Base-by-base conservation (phyloP, 768 basidiomycete genomes). In the Tylopilus felleus region DNA sequence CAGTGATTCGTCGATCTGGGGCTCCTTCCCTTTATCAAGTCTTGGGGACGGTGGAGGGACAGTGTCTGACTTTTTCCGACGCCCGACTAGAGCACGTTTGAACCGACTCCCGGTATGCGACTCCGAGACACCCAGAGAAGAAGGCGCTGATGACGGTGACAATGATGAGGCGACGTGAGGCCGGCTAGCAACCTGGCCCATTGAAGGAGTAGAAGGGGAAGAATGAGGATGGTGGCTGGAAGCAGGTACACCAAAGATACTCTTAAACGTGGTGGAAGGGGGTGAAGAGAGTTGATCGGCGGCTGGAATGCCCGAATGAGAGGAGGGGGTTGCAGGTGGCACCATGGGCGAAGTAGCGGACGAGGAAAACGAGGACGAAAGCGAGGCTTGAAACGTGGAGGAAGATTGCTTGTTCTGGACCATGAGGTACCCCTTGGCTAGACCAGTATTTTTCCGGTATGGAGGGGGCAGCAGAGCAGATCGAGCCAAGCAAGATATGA, bases 331-430 rank as follows among this genome's bases (percentile, higher is more conserved):
- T 61, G 69, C 68, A 59, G 66, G 73, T 59, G 71, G 66, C 66
- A 71, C 66, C 71, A 74, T 74, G 62, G 74, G 71, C 52, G 74
- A 68, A 56, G 66, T 71, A 60, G 70, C 66, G 55, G 77, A 72
- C 63, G 78, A 73, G 59, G 74, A 65, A 65, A 78, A 74, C 58
- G 79, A 76, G 67, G 77, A 74, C 29, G 74, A 70, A 55, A 71
- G 69, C 42, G 76, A 75, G 65, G 71, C 70, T 49, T 67, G 63
- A 54, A 78, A 75, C 60, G 68, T 67, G 61, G 74, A 69, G 55
- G 70, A 60, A 50, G 71, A 70, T 61, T 76, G 66, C 64, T 69
- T 68, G 65, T 67, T 70, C 65, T 63, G 69, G 68, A 54, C 65
- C 65, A 65, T 65, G 60, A 60, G 62, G 60, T 60, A 59, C 48